A percentile compares a stretch with the other conserved stretches of the same genome.
Evolutionary conservation across 2,329 filamentous ascomycete species (phyloP).

Genomic region (Tympanopsis confertula): DNA sequence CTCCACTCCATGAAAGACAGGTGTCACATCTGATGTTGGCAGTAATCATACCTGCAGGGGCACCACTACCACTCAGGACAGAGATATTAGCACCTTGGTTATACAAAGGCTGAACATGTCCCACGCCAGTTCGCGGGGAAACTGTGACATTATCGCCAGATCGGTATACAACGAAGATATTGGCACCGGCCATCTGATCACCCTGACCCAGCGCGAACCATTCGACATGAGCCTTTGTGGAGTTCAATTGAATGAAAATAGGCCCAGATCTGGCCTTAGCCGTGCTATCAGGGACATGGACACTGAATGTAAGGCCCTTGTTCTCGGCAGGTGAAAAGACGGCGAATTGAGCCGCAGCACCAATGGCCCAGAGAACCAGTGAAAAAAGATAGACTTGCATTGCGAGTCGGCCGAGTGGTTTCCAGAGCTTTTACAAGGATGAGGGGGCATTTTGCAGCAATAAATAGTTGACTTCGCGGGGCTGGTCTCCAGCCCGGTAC

Average conservation of each 20-base stretch:
- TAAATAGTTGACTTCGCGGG: too few relatives aligned
- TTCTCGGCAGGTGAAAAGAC: too few relatives aligned
- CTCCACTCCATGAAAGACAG: not conserved
- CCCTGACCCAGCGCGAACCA: not conserved
- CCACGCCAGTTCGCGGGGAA: not conserved
- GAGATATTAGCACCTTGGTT: not conserved
- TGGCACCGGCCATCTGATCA: not conserved
- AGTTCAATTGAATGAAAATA: not conserved
- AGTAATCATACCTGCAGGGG: not conserved
- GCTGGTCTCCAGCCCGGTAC: too few relatives aligned
- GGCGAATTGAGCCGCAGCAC: too few relatives aligned
- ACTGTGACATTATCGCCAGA: not conserved
- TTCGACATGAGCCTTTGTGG: not conserved
- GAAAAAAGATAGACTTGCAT: too few relatives aligned
- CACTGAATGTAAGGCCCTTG: too few relatives aligned
- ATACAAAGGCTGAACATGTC: not conserved
- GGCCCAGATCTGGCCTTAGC: not conserved
- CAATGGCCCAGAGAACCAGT: too few relatives aligned
- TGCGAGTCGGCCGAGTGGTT: too few relatives aligned
- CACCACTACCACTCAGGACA: not conserved
- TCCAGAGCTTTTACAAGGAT: too few relatives aligned
- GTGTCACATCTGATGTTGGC: not conserved
- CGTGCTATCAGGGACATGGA: not conserved
- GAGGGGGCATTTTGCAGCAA: too few relatives aligned
- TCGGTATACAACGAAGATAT: not conserved